Percentiles rank a stretch among this genome's conserved stretches.
Conservation (phyloP, 2,329 filamentous ascomycete genomes). For the Beauveria sp. region DNA sequence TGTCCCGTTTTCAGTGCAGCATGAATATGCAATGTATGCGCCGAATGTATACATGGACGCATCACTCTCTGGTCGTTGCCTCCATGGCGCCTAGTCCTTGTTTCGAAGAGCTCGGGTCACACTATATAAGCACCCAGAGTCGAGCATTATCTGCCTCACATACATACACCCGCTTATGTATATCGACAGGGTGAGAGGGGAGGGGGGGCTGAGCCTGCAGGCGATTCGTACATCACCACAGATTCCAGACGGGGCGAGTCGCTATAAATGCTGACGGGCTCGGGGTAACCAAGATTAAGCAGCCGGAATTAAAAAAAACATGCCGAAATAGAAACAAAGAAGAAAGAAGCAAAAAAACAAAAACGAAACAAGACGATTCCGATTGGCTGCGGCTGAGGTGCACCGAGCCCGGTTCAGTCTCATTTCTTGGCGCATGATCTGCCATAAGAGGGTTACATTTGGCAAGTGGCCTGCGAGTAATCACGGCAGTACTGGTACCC, state of each 20-base stretch:
- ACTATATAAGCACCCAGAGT: background rate
- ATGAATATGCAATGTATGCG: background rate
- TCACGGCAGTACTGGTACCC: background rate
- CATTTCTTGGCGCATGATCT: background rate
- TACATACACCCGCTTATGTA: background rate
- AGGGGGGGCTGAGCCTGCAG: no score
- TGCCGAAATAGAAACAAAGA: background rate
- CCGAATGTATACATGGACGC: background rate
- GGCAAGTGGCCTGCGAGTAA: background rate
- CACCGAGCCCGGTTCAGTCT: background rate
- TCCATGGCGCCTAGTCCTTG: background rate
- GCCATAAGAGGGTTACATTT: slow-evolving; percentile 7
- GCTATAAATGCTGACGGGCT: background rate
- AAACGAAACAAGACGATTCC: no score
- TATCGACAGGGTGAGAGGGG: no score
- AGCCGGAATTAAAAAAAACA: no score
- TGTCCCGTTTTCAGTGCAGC: background rate
- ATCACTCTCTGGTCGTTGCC: background rate
- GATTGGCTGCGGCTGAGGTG: background rate
- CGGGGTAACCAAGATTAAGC: no score
- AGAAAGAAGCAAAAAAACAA: no score
- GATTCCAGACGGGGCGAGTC: no score
- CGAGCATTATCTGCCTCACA: background rate
- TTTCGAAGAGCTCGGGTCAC: background rate
- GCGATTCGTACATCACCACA: no score